Conservation (phyloP, 108 stramenopile species). For the Stephanodiscus minutulus region DNA sequence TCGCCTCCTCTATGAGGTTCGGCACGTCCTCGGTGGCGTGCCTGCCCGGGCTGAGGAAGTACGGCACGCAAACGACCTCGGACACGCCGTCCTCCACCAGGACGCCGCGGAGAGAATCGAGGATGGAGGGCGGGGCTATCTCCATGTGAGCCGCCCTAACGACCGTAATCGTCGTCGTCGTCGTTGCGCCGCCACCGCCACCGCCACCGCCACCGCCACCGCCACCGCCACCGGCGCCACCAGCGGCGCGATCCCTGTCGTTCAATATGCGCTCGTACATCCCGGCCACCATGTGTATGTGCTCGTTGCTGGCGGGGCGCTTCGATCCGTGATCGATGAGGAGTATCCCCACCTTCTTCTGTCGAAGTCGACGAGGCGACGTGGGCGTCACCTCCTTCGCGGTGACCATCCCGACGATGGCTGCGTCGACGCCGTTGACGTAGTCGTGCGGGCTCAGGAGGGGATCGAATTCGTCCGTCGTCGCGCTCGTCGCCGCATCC, state of each 20-base stretch:
- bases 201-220: not conserved
- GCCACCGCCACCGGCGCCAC: not conserved
- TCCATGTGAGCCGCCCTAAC: slow-evolving; percentile 94
- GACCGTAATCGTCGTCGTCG: slow-evolving; percentile 14
- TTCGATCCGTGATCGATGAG: slow-evolving; percentile 93
- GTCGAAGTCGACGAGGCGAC: not conserved
- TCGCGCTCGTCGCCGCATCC: not conserved
- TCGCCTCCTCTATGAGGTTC: slow-evolving; percentile 72
- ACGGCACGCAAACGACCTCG: slow-evolving; percentile 89
- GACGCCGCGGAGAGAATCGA: slow-evolving; percentile 57
- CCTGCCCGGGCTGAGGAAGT: slow-evolving; percentile 87
- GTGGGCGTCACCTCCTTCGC: too few relatives aligned
- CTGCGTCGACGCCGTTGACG: slow-evolving; percentile 60
- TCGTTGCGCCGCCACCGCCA: not conserved
- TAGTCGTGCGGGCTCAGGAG: slow-evolving; percentile 78
- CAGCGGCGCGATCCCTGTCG: not conserved
- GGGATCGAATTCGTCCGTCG: slow-evolving; percentile 73
- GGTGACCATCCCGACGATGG: too few relatives aligned
- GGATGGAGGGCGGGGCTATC: slow-evolving; percentile 83
- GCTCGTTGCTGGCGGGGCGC: slow-evolving; percentile 71
- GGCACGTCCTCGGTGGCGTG: slow-evolving; percentile 91
- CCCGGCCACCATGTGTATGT: slow-evolving; percentile 69
- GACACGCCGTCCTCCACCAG: slow-evolving; percentile 23
- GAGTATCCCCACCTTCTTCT: slow-evolving; percentile 76
- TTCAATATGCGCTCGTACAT: slow-evolving; percentile 46